Conservation (phyloP, 2,329 filamentous ascomycete species). For the Colletotrichum lindemuthianum region DNA sequence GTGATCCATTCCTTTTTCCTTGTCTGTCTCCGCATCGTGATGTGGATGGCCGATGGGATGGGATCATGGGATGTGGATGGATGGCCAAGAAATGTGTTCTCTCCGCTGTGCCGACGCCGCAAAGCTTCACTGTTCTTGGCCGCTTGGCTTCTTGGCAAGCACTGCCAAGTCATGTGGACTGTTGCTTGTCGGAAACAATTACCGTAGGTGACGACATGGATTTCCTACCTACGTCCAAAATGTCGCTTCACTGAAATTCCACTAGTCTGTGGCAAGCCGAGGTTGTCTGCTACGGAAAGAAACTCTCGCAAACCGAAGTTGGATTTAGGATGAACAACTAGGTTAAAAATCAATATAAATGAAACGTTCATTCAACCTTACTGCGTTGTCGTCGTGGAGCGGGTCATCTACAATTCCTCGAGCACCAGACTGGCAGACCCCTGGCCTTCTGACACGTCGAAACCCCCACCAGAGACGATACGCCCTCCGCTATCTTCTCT, state of each 20-base stretch:
- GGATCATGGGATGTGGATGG: conserved; percentile 9
- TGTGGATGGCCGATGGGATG: conserved; percentile 14
- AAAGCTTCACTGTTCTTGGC: conserved; percentile 29
- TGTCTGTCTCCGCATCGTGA: conserved; percentile 5
- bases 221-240: too few relatives aligned
- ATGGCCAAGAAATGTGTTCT: conserved; percentile 24
- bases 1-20: conserved; percentile 24
- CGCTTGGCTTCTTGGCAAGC: conserved; percentile 4
- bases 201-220: neutral
- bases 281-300: too few relatives aligned
- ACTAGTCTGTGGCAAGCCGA: too few relatives aligned
- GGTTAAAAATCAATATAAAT: too few relatives aligned
- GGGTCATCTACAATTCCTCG: neutral
- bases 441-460: neutral
- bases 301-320: too few relatives aligned
- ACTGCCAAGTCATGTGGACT: neutral
- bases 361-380: too few relatives aligned
- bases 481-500: conserved; percentile 1
- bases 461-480: neutral
- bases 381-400: too few relatives aligned
- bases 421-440: neutral
- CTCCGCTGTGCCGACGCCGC: conserved; percentile 12
- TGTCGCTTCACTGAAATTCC: too few relatives aligned
- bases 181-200: neutral
- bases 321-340: too few relatives aligned